These are phyloP conservation scores for Sonneratia alba DNA, from an alignment of 345 rosid genomes.

Conservation along the genomic window DNA sequence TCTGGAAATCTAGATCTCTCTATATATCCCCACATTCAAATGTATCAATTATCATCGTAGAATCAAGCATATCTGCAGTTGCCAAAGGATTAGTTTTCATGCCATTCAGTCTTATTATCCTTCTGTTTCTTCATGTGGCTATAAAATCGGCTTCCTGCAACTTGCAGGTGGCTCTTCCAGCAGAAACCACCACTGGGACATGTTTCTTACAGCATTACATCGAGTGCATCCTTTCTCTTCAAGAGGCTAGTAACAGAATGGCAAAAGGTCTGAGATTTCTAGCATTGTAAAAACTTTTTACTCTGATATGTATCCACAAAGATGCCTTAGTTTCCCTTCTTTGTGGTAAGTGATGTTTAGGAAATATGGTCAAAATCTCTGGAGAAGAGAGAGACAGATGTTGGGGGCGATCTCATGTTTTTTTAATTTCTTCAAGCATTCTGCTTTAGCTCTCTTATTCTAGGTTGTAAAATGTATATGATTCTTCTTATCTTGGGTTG, in stretches of 20 bases:
- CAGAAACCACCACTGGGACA: slow-evolving; percentile 77
- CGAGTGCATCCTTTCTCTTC: slow-evolving; percentile 78
- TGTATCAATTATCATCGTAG: not conserved
- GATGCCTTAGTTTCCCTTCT: not conserved
- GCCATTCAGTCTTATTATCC: not conserved
- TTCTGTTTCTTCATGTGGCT: not conserved
- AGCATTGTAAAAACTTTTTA: not conserved
- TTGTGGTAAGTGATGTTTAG: not conserved
- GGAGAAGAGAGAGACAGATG: not conserved
- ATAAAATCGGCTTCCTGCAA: slow-evolving; percentile 3
- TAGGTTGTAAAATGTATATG: not conserved
- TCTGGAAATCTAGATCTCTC: not conserved
- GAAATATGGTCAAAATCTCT: not conserved
- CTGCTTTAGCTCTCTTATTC: not conserved
- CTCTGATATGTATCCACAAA: not conserved
- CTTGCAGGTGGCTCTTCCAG: slow-evolving; percentile 85
- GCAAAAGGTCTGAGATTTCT: slow-evolving; percentile 39
- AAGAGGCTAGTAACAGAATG: slow-evolving; percentile 57
- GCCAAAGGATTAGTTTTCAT: not conserved
- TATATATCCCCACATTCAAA: not conserved
- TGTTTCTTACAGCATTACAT: slow-evolving; percentile 82
- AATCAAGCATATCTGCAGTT: not conserved
- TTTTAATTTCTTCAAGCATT: not conserved
- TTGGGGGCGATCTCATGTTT: not conserved
- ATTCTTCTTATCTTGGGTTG: not conserved